Evolutionary conservation across 139 green algal species (phyloP).

Genomic region (Spirogloea muscicola): DNA sequence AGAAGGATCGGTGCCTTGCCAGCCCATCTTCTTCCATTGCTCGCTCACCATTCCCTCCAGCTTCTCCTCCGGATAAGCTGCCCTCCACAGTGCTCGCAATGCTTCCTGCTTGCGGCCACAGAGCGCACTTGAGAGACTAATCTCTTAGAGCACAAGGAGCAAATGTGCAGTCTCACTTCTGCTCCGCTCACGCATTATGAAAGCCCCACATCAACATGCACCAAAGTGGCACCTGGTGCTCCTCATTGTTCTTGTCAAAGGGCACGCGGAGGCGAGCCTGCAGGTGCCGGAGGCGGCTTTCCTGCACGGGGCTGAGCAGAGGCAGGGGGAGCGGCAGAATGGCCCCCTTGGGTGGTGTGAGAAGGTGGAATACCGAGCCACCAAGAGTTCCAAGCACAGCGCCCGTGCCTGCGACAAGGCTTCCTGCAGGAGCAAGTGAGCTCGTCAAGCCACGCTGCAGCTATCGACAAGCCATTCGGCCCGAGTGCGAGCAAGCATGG

Average conservation of each 20-base stretch:
- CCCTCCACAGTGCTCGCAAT: constrained; percentile 24
- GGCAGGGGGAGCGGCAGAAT: not conserved
- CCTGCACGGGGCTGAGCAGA: not conserved
- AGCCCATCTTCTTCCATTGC: constrained; percentile 81
- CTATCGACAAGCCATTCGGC: too few relatives aligned
- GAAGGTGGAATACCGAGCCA: not conserved
- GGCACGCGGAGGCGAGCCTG: constrained; percentile 3
- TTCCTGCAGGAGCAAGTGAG: too few relatives aligned
- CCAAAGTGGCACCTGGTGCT: constrained; percentile 5
- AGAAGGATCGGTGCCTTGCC: constrained; percentile 65
- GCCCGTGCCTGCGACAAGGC: too few relatives aligned
- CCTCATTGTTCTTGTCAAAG: constrained; percentile 5
- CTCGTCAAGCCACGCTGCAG: too few relatives aligned
- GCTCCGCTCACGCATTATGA: not conserved
- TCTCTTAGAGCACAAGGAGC: not conserved
- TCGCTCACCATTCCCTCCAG: constrained; percentile 26
- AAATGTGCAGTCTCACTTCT: not conserved
- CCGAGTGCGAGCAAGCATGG: too few relatives aligned
- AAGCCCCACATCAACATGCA: not conserved
- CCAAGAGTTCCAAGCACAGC: not conserved
- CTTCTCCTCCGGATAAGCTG: constrained; percentile 30
- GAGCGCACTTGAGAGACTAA: not conserved
- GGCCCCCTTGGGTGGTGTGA: not conserved
- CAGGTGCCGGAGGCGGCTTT: not conserved
- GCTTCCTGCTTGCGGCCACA: constrained; percentile 16